Base-by-base conservation (phyloP, 208 protist species). In the Leishmania tropica region DNA sequence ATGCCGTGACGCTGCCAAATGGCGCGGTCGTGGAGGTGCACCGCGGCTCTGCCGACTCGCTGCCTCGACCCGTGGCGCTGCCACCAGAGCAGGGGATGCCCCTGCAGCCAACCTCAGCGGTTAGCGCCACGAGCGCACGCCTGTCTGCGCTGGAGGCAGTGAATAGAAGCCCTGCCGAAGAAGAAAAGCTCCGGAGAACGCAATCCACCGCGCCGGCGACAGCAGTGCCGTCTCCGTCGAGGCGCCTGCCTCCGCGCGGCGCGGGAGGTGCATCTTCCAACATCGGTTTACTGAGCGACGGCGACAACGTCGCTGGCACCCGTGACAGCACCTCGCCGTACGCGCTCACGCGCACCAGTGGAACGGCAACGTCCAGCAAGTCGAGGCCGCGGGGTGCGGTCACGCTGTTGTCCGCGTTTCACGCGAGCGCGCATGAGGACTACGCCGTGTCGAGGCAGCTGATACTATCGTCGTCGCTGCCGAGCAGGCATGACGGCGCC, bases 21-120 rank as follows among this genome's bases (percentile, higher is more conserved):
- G 77, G 77, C 47, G 83, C 83, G 21, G 77, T 82, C 17, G 37
- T 85, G 17, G 78, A 81, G 35, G 74, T 85, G 72, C 78, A 79
- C 37, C 74, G 67, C 58, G 42, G 7, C 42, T 31, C 45, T 51
- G 68, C 68, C 42, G 68, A 31, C 51, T 64, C 83, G 45, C 64
- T 72, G n/a, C 45, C 64, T 58, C n/a, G 17, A 47, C 83, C 83
- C 1, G 47, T 19, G 6, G 71, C 21, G 48, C 37, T 40, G 19
- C 51, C 73, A 45, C 81, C 77, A 21, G 77, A 85, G 71, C 73
- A 48, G 65, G 83, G 74, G 58, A 45, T 82, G 78, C 73, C 78
- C 6, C 45, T 83, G 82, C 81, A 37, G 19, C 35, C 21, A 24
- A 62, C 81, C 24, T 51, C 60, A 37, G 24, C 70, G 21, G 19